These are phyloP conservation scores for Penstemon davidsonii DNA, from an alignment of 257 asterid species.

Conservation along the genomic window DNA sequence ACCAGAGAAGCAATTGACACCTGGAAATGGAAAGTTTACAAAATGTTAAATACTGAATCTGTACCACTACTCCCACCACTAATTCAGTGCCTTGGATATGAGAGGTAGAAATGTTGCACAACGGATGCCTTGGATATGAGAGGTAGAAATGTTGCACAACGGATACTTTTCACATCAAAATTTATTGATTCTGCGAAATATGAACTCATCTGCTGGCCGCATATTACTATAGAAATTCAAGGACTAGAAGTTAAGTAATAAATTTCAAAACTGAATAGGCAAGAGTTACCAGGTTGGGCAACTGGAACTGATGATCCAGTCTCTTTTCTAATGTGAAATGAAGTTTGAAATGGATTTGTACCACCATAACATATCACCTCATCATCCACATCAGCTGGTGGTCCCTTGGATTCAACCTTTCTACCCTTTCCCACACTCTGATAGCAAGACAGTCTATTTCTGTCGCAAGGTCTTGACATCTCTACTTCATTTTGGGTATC, in stretches of 20 bases:
- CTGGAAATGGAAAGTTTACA: slow-evolving; percentile 34
- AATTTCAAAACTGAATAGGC: neutral
- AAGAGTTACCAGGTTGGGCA: slow-evolving; percentile 48
- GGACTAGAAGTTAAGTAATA: neutral
- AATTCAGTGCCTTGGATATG: too few species aligned
- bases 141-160: too few species aligned
- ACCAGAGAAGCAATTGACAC: slow-evolving; percentile 63
- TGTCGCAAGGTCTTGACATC: slow-evolving; percentile 29
- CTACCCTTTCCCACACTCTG: slow-evolving; percentile 25
- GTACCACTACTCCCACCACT: neutral
- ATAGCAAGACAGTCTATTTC: slow-evolving; percentile 36
- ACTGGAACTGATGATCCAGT: slow-evolving; percentile 32
- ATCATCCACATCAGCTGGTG: slow-evolving; percentile 43
- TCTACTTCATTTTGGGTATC: slow-evolving; percentile 40
- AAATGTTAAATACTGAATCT: neutral
- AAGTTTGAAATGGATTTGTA: slow-evolving; percentile 30
- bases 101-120: too few species aligned
- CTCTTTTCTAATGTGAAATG: slow-evolving; percentile 43
- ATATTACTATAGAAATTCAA: neutral
- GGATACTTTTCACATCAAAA: neutral
- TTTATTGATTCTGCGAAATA: too few species aligned
- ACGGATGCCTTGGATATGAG: neutral
- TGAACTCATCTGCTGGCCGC: too few species aligned
- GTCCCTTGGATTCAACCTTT: slow-evolving; percentile 24
- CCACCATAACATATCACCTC: slow-evolving; percentile 48